Conservation (phyloP, 2,329 filamentous ascomycete species). For the Berkeleyomyces basicola region DNA sequence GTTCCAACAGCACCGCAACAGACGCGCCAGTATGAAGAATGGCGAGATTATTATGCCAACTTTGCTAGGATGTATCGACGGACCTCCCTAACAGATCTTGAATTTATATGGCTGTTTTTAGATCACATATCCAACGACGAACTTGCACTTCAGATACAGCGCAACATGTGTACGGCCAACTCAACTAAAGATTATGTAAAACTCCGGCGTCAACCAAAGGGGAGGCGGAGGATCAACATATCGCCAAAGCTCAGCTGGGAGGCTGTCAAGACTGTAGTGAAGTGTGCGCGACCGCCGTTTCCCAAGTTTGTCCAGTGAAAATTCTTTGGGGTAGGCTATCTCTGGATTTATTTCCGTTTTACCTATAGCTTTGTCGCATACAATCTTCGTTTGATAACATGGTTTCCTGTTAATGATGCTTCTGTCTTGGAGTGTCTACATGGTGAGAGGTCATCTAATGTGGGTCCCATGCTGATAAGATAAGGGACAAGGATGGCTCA, state of each 20-base stretch:
- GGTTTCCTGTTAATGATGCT: background rate
- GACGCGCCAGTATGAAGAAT: constrained; percentile 11
- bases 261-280: constrained; percentile 9
- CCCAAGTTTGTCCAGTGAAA: constrained; percentile 3
- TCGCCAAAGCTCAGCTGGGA: constrained; percentile 9
- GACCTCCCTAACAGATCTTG: constrained; percentile 9
- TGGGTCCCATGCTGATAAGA: constrained; percentile 9
- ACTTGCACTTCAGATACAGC: constrained; percentile 10
- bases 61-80: constrained; percentile 9
- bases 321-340: background rate
- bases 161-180: constrained; percentile 9
- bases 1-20: background rate
- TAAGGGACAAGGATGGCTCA: background rate
- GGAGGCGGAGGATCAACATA: constrained; percentile 10
- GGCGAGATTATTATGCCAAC: constrained; percentile 10
- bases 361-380: too few relatives aligned
- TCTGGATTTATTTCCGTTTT: background rate
- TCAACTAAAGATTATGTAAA: constrained; percentile 7
- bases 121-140: constrained; percentile 12
- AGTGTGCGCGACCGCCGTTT: constrained; percentile 8
- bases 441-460: background rate
- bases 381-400: too few relatives aligned
- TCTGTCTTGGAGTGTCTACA: background rate
- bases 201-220: constrained; percentile 6
- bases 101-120: constrained; percentile 13